Conservation (phyloP, 2,329 filamentous ascomycete genomes). For the Colletotrichum sp. region DNA sequence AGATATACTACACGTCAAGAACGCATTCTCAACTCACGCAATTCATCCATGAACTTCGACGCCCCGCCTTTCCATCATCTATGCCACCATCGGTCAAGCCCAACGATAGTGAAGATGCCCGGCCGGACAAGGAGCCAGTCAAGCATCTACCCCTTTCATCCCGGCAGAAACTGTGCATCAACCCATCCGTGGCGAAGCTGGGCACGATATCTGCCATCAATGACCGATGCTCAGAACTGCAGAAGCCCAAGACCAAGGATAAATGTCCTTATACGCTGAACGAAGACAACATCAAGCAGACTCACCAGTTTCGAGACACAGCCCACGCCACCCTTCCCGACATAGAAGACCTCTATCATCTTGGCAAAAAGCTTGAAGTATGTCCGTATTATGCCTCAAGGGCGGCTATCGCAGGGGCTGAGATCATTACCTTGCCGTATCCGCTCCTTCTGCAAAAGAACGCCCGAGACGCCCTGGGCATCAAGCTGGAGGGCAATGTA, state of each 20-base stretch:
- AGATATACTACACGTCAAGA: conserved; percentile 89
- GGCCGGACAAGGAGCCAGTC: conserved; percentile 47
- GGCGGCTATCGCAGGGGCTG: conserved; percentile 78
- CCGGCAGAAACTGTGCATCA: conserved; percentile 88
- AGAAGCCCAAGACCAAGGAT: conserved; percentile 71
- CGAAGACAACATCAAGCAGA: conserved; percentile 74
- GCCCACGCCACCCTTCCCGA: conserved; percentile 85
- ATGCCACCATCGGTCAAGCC: conserved; percentile 51
- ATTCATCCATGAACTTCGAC: conserved; percentile 81
- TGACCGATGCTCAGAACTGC: conserved; percentile 88
- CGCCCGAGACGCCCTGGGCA: conserved; percentile 83
- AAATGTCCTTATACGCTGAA: conserved; percentile 80
- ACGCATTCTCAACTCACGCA: conserved; percentile 93
- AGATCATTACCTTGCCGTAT: conserved; percentile 93
- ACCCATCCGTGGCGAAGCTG: conserved; percentile 77
- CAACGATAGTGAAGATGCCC: background rate
- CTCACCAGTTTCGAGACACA: conserved; percentile 84
- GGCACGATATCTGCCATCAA: conserved; percentile 83
- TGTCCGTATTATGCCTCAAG: conserved; percentile 98
- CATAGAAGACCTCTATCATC: conserved; percentile 84
- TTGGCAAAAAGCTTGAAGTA: conserved; percentile 80
- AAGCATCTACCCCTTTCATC: conserved; percentile 87
- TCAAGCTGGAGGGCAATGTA: conserved; percentile 85
- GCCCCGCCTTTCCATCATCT: conserved; percentile 78
- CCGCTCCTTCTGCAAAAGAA: conserved; percentile 86